Percentiles rank a stretch among this genome's conserved stretches.
phyloP scores from a whole-genome alignment of 176 grass and related monocot genomes.

The Musa acuminata region DNA sequence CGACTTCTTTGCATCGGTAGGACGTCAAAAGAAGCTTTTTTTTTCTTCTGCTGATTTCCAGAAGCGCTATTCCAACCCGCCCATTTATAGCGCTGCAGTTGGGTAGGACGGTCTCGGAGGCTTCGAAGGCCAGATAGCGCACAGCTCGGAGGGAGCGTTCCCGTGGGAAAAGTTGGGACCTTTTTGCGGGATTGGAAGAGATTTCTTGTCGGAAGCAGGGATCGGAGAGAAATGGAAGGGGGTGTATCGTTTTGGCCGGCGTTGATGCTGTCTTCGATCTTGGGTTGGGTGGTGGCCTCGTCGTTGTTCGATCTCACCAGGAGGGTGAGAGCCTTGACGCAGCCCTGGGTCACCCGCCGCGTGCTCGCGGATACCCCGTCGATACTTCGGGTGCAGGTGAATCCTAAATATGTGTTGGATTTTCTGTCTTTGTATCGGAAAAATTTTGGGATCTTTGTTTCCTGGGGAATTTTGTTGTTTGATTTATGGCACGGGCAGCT shows the following conservation, averaged over 20 bases:
- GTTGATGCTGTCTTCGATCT: slow-evolving; percentile 46
- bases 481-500: not conserved
- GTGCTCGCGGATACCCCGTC: slow-evolving; percentile 50
- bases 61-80: not conserved
- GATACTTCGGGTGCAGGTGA: slow-evolving; percentile 71
- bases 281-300: slow-evolving; percentile 69
- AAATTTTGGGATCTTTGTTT: not conserved
- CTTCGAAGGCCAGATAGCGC: not conserved
- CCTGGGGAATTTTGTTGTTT: not conserved
- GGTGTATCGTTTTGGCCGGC: slow-evolving; percentile 74
- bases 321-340: slow-evolving; percentile 38
- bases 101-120: not conserved
- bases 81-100: not conserved
- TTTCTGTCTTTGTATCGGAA: not conserved
- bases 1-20: not conserved
- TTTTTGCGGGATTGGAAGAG: not conserved
- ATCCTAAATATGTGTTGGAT: not conserved
- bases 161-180: not conserved
- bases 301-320: slow-evolving; percentile 74
- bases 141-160: not conserved
- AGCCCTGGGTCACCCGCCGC: slow-evolving; percentile 63
- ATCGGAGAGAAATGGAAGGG: slow-evolving; percentile 27
- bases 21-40: not conserved
- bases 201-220: slow-evolving; percentile 14
- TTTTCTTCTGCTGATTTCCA: not conserved